Evolutionary conservation across 257 asterid genomes (phyloP).

Genomic region (Solanum dulcamara): DNA sequence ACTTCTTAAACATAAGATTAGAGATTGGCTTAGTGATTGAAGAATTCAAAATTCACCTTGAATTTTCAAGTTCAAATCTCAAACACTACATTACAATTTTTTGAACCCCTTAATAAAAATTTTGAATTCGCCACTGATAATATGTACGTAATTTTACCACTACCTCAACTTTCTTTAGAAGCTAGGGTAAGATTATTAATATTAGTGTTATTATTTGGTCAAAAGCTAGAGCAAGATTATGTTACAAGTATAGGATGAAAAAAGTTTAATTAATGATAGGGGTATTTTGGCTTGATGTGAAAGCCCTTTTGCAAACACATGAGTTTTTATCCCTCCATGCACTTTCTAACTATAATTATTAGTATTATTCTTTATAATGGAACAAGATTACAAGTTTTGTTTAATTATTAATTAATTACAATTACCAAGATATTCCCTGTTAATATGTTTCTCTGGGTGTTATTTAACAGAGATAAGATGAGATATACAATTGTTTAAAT

Average conservation of each 20-base stretch:
- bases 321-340: not conserved
- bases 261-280: not conserved
- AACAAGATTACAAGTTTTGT: not conserved
- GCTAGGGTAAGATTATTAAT: not conserved
- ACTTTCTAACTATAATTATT: not conserved
- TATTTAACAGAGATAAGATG: slow-evolving; percentile 14
- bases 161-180: not conserved
- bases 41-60: too few species aligned
- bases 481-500: not conserved
- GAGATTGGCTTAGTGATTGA: too few species aligned
- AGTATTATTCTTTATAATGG: not conserved
- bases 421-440: slow-evolving; percentile 14
- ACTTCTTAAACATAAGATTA: too few species aligned
- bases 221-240: not conserved
- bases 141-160: too few species aligned
- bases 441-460: slow-evolving; percentile 25
- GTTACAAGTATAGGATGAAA: not conserved
- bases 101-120: too few species aligned
- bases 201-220: not conserved
- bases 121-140: too few species aligned
- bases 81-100: too few species aligned
- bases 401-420: not conserved
- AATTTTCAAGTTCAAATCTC: too few species aligned
- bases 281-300: not conserved
- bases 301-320: not conserved